Percentiles rank a stretch among this genome's conserved stretches.
Evolutionary conservation across 2,329 filamentous ascomycete species (phyloP).

Genomic region (Alternaria triticimaculans): DNA sequence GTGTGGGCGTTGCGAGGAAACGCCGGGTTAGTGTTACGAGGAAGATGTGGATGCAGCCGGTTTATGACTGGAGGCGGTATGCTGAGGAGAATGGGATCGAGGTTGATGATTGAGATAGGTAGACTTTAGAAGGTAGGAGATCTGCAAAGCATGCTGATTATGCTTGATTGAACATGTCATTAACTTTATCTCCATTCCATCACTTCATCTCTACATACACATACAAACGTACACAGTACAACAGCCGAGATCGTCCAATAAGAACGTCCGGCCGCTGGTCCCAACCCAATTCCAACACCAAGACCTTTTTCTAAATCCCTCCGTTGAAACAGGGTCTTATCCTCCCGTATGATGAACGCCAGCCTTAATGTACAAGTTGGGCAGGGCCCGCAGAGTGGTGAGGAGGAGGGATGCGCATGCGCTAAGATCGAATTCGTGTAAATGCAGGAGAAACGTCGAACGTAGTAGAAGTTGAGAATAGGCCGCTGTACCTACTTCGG

Average conservation of each 20-base stretch:
- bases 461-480: conserved; percentile 16
- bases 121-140: no score
- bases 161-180: conserved; percentile 4
- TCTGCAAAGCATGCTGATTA: no score
- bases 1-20: no score
- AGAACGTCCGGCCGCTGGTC: background rate
- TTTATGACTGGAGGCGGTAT: no score
- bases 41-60: no score
- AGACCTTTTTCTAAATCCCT: conserved; percentile 7
- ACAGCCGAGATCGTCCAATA: background rate
- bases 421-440: conserved; percentile 17
- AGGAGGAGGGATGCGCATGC: conserved; percentile 9
- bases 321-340: conserved; percentile 1
- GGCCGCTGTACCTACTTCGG: no score
- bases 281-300: conserved; percentile 3
- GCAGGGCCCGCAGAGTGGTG: conserved; percentile 25
- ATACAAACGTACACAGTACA: conserved; percentile 5
- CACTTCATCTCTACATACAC: conserved; percentile 7
- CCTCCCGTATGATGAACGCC: conserved; percentile 15
- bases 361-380: conserved; percentile 25
- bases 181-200: conserved; percentile 8
- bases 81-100: no score
- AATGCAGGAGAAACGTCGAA: conserved; percentile 19
- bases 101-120: no score
- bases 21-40: no score